phyloP scores from a whole-genome alignment of 129 eudicot species.

The Apium graveolens region DNA sequence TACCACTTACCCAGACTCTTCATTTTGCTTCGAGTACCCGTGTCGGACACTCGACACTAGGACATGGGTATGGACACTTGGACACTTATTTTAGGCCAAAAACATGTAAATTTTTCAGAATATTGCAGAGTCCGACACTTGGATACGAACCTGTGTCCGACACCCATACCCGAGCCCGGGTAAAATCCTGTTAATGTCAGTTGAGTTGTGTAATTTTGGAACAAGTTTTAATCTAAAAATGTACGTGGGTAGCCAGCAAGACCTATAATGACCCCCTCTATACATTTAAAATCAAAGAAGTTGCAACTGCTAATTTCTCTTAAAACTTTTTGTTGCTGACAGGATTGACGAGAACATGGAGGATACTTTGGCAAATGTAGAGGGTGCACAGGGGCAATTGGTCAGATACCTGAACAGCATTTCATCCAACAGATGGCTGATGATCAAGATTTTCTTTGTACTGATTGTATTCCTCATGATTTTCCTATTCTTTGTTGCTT shows the following conservation, averaged over 20 bases:
- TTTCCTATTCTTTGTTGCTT: conserved; percentile 74
- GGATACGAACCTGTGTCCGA: too few relatives aligned
- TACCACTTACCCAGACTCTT: too few relatives aligned
- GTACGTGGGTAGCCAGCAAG: not conserved
- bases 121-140: too few relatives aligned
- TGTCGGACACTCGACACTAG: too few relatives aligned
- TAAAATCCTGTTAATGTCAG: not conserved
- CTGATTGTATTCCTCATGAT: conserved; percentile 64
- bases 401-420: conserved; percentile 73
- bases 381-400: conserved; percentile 78
- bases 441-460: conserved; percentile 79
- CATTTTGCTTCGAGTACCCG: too few relatives aligned
- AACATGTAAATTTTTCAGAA: too few relatives aligned
- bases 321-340: not conserved
- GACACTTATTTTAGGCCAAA: too few relatives aligned
- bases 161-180: too few relatives aligned
- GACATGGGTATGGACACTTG: too few relatives aligned
- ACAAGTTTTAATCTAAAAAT: not conserved
- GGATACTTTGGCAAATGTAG: conserved; percentile 73
- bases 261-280: not conserved
- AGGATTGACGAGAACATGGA: conserved; percentile 94
- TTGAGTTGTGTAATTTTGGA: not conserved
- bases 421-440: conserved; percentile 84
- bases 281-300: not conserved
- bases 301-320: not conserved